Conservation (phyloP, 257 asterid species). For the Plantago ovata region DNA sequence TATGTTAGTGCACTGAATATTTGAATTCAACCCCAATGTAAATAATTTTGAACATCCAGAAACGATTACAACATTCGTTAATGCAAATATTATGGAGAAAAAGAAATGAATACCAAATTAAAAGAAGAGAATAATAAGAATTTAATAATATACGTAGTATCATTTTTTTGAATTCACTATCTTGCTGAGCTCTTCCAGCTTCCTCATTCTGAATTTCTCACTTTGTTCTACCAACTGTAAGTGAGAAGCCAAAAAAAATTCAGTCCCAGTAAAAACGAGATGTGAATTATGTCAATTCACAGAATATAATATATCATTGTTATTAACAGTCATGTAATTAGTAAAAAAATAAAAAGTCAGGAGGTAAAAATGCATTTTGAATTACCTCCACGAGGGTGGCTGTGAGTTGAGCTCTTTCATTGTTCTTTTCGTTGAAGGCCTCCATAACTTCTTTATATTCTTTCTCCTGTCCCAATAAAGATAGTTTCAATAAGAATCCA, state of each 20-base stretch:
- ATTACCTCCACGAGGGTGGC: constrained; percentile 69
- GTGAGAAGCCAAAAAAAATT: not conserved
- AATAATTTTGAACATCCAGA: not conserved
- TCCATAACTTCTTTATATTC: constrained; percentile 83
- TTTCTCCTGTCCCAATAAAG: constrained; percentile 53
- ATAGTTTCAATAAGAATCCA: not conserved
- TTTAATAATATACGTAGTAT: constrained; percentile 1
- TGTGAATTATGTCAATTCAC: not conserved
- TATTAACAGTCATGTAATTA: not conserved
- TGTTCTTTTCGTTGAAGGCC: constrained; percentile 67
- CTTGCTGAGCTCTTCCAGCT: constrained; percentile 79
- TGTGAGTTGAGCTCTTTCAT: constrained; percentile 69
- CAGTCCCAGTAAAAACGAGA: not conserved
- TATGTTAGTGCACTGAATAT: not conserved
- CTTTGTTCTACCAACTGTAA: constrained; percentile 70
- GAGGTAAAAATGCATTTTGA: not conserved
- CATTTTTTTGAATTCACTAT: constrained; percentile 42
- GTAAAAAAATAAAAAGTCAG: not conserved
- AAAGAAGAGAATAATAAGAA: not conserved
- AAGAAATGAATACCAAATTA: not conserved
- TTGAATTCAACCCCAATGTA: not conserved
- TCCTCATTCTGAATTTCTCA: constrained; percentile 68
- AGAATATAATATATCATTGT: not conserved
- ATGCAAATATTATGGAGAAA: not conserved
- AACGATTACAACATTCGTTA: constrained; percentile 2